Base-by-base conservation (phyloP, 176 grass and related monocot genomes). In the Carex cristatella region DNA sequence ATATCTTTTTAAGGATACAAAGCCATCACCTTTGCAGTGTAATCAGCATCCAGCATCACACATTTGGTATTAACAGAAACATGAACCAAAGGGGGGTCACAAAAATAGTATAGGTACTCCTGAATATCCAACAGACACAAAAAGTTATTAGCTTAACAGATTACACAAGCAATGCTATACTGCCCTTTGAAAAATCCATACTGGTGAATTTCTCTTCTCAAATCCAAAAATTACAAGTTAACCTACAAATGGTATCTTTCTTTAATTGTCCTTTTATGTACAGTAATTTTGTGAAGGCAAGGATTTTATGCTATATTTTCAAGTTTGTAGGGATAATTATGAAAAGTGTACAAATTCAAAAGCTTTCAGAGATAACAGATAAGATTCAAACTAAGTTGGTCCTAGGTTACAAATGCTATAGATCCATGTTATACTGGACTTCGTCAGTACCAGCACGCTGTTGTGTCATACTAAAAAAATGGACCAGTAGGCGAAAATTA, bases 71-170 rank as follows among this genome's bases (percentile, higher is more conserved):
- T 91, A 83, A 99, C 72, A 2, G 96, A 87, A 64, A 92, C 88
- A 82, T 88, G 85, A 81, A 90, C 92, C 62, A 99, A 61, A 69
- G 93, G 93, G 42, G 91, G 96, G 8, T 95, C 91, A 79, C 93
- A 99, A 65, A 90, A 95, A 88, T 92, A 94, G 81, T 94, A 95
- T 71, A 95, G 96, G 62, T 99, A 94, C 73, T 99, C 96, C 96
- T 99, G 88, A 58, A 89, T 59, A 85, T n/a, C 3, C 72, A 80
- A n/a, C 33, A 66, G 32, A 61, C 32, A 82, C 10, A 89, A 38
- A 13, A 54, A 65, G 31, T 62, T 65, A 33, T 23, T 38, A 4
- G 32, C 15, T 53, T 7, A 69, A 12, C 46, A 86, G 7, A 55
- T 85, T 69, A 62, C 80, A 86, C 63, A 84, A 89, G 19, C 9